phyloP scores from a whole-genome alignment of 352 stramenopile genomes.

The Pythium vanterpoolii region DNA sequence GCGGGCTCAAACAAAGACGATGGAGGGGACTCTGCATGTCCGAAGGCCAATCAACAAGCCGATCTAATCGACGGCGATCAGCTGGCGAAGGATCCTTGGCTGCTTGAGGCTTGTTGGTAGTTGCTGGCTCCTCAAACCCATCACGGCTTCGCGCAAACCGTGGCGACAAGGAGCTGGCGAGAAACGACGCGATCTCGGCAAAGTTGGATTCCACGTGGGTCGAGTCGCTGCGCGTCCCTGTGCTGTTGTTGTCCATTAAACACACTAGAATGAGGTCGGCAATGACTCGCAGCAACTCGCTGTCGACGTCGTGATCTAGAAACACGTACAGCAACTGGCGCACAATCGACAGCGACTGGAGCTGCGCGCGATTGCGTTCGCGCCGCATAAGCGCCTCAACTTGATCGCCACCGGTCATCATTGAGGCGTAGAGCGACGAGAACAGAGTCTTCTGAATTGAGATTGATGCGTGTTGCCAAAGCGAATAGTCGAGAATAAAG shows the following conservation, averaged over 20 bases:
- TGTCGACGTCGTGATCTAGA: slow-evolving; percentile 45
- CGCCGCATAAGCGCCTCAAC: slow-evolving; percentile 23
- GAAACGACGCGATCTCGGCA: slow-evolving; percentile 57
- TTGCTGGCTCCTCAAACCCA: slow-evolving; percentile 3
- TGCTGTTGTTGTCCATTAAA: slow-evolving; percentile 36
- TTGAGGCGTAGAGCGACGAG: slow-evolving; percentile 57
- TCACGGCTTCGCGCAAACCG: slow-evolving; percentile 36
- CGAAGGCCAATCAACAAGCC: slow-evolving; percentile 2
- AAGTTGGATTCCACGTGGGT: slow-evolving; percentile 57
- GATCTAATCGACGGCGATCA: not conserved
- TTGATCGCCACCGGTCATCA: slow-evolving; percentile 45
- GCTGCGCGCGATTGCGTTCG: slow-evolving; percentile 52
- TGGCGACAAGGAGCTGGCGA: slow-evolving; percentile 48
- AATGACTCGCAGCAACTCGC: slow-evolving; percentile 53
- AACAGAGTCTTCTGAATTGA: slow-evolving; percentile 52
- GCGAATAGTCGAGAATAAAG: slow-evolving; percentile 67
- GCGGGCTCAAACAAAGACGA: slow-evolving; percentile 47
- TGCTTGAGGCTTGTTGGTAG: not conserved
- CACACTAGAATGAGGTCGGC: slow-evolving; percentile 68
- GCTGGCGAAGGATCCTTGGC: not conserved
- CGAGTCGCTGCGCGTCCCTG: slow-evolving; percentile 28
- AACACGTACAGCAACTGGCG: slow-evolving; percentile 71
- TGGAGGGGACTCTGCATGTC: slow-evolving; percentile 27
- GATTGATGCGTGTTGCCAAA: slow-evolving; percentile 49
- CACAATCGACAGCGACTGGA: slow-evolving; percentile 64